Evolutionary conservation across 192 early-diverging fungal species (phyloP).

Genomic region (Paraglomus occultum): DNA sequence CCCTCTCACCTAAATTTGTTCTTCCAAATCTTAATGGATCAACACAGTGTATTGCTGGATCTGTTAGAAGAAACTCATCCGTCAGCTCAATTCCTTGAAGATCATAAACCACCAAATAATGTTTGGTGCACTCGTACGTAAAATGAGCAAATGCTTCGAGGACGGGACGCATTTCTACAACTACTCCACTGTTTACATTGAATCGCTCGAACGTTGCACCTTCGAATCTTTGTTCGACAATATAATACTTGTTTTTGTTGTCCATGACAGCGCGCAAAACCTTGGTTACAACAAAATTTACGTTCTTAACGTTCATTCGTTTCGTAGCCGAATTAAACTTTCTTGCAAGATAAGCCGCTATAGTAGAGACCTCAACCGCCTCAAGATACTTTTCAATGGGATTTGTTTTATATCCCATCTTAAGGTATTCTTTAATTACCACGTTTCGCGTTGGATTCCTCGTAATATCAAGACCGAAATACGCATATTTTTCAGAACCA

Average conservation of each 20-base stretch:
- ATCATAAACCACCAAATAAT: constrained; percentile 21
- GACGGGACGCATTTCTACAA: neutral
- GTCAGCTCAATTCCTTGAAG: neutral
- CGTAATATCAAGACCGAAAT: constrained; percentile 10
- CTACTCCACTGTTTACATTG: constrained; percentile 14
- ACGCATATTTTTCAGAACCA: constrained; percentile 22
- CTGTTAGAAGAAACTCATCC: constrained; percentile 1
- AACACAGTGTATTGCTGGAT: constrained; percentile 1
- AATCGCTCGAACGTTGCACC: constrained; percentile 4
- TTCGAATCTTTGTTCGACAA: neutral
- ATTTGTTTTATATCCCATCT: neutral
- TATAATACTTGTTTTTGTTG: neutral
- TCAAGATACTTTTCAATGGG: constrained; percentile 18
- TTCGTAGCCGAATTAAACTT: neutral
- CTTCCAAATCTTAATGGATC: constrained; percentile 1
- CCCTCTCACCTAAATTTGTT: neutral
- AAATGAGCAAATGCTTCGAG: constrained; percentile 26
- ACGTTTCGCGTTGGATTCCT: neutral
- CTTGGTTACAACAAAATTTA: neutral
- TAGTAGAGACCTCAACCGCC: constrained; percentile 1
- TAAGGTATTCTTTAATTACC: constrained; percentile 9
- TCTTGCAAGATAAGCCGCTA: neutral
- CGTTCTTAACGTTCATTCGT: neutral
- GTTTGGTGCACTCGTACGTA: constrained; percentile 5
- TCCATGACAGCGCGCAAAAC: neutral